These are phyloP conservation scores for Lactarius psammicola DNA, from an alignment of 768 basidiomycete genomes.

Conservation along the genomic window DNA sequence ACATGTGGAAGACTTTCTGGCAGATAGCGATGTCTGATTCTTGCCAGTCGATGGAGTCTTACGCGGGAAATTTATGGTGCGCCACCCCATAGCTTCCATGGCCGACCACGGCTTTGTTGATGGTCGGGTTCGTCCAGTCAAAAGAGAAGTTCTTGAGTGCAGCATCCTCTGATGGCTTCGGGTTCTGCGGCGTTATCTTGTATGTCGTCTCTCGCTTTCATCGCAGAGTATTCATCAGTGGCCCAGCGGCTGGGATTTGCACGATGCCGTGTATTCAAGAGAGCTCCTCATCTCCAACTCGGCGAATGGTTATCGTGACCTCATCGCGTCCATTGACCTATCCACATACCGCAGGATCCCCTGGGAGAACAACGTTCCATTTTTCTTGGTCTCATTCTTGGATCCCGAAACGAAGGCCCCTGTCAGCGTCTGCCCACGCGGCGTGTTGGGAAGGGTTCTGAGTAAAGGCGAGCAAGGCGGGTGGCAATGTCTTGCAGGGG, in stretches of 20 bases:
- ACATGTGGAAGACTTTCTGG: conserved; percentile 3
- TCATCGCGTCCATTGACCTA: conserved; percentile 84
- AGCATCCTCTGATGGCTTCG: conserved; percentile 77
- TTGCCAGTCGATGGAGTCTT: conserved; percentile 84
- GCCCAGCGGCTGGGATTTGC: conserved; percentile 85
- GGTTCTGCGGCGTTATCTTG: conserved; percentile 94
- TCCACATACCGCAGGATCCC: conserved; percentile 85
- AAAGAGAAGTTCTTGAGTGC: conserved; percentile 89
- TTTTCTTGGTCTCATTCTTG: conserved; percentile 89
- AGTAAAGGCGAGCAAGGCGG: conserved; percentile 49
- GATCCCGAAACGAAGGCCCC: conserved; percentile 83
- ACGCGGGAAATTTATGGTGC: conserved; percentile 91
- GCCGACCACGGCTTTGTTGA: conserved; percentile 22
- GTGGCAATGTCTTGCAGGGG: conserved; percentile 74
- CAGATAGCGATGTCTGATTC: conserved; percentile 6
- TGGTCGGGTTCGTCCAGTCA: conserved; percentile 49
- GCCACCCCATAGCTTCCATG: conserved; percentile 19
- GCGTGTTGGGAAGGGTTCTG: conserved; percentile 62
- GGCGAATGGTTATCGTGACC: conserved; percentile 88
- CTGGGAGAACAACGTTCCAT: conserved; percentile 89
- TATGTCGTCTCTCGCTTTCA: conserved; percentile 38
- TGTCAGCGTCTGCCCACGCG: conserved; percentile 81
- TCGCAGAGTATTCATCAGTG: conserved; percentile 13
- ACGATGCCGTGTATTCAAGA: conserved; percentile 78
- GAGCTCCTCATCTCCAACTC: conserved; percentile 91